These are phyloP conservation scores for Fusarium xylarioides DNA, from an alignment of 2,329 filamentous ascomycete genomes.

Conservation along the genomic window DNA sequence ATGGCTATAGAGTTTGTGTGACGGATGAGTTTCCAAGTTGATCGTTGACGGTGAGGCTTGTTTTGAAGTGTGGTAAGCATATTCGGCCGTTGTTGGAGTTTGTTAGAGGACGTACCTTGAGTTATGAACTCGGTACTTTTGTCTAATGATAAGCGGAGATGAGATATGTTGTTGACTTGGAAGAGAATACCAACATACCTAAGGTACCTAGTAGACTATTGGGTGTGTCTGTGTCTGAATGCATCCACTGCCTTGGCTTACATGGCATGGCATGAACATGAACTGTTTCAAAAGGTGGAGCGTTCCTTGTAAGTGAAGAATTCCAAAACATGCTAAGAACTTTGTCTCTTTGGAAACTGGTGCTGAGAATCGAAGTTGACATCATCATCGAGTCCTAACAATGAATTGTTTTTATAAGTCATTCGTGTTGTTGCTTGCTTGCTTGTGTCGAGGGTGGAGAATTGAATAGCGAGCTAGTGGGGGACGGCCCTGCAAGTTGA, in stretches of 20 bases:
- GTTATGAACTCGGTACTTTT: not conserved
- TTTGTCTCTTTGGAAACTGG: not conserved
- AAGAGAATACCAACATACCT: not conserved
- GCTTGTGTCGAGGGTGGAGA: constrained; percentile 10
- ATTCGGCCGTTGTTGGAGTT: constrained; percentile 4
- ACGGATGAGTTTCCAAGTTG: not conserved
- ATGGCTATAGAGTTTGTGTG: constrained; percentile 7
- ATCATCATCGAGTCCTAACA: constrained; percentile 5
- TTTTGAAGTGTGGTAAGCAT: constrained; percentile 1
- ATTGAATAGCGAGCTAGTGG: constrained; percentile 22
- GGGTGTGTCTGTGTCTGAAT: constrained; percentile 9
- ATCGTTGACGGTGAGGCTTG: constrained; percentile 27
- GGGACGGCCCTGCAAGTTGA: constrained; percentile 26
- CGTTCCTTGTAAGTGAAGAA: not conserved
- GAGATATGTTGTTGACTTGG: not conserved
- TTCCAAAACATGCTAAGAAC: not conserved
- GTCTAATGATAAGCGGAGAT: not conserved
- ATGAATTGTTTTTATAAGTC: constrained; percentile 1
- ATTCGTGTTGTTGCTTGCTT: constrained; percentile 2
- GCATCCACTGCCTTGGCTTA: constrained; percentile 24
- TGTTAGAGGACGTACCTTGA: not conserved
- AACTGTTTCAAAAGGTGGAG: constrained; percentile 29
- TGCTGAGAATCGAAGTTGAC: not conserved
- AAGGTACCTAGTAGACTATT: not conserved
- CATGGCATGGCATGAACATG: constrained; percentile 32